These are phyloP conservation scores for Terfezia claveryi DNA, from an alignment of 495 filamentous ascomycete genomes.

Conservation along the genomic window DNA sequence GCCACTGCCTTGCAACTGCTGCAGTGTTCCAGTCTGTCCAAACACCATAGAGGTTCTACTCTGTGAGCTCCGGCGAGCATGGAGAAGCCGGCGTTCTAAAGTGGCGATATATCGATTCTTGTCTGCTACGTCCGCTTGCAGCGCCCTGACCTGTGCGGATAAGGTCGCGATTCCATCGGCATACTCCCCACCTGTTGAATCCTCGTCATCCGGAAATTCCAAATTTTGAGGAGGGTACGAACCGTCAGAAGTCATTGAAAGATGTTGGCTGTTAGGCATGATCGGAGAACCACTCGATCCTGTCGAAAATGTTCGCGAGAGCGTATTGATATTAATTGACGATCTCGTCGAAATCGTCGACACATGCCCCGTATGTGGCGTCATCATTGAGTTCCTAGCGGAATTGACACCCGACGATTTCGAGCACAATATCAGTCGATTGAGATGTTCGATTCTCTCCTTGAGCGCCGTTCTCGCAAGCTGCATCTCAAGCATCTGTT, in stretches of 20 bases:
- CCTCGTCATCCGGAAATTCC: slow-evolving; percentile 33
- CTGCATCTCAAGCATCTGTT: slow-evolving; percentile 97
- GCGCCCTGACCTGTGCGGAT: slow-evolving; percentile 56
- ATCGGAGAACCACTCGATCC: slow-evolving; percentile 40
- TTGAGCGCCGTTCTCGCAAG: slow-evolving; percentile 86
- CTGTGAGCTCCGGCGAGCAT: slow-evolving; percentile 78
- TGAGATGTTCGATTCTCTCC: slow-evolving; percentile 92
- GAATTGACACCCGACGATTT: slow-evolving; percentile 90
- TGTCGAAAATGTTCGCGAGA: slow-evolving; percentile 39
- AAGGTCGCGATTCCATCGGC: slow-evolving; percentile 70
- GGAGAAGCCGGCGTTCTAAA: slow-evolving; percentile 72
- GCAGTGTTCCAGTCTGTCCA: slow-evolving; percentile 5
- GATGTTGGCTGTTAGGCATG: slow-evolving; percentile 9
- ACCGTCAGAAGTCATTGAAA: slow-evolving; percentile 8
- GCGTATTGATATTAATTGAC: slow-evolving; percentile 34
- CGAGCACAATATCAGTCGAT: slow-evolving; percentile 81
- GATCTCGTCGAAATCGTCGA: slow-evolving; percentile 39
- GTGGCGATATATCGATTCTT: slow-evolving; percentile 94
- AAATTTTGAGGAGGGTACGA: slow-evolving; percentile 20
- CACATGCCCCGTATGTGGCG: slow-evolving; percentile 21
- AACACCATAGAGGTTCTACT: slow-evolving; percentile 48
- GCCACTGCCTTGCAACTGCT: slow-evolving; percentile 26
- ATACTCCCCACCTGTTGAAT: slow-evolving; percentile 54
- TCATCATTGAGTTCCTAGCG: slow-evolving; percentile 20
- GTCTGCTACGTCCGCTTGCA: slow-evolving; percentile 82